These are phyloP conservation scores for Evernia prunastri DNA, from an alignment of 495 filamentous ascomycete species.

Conservation along the genomic window DNA sequence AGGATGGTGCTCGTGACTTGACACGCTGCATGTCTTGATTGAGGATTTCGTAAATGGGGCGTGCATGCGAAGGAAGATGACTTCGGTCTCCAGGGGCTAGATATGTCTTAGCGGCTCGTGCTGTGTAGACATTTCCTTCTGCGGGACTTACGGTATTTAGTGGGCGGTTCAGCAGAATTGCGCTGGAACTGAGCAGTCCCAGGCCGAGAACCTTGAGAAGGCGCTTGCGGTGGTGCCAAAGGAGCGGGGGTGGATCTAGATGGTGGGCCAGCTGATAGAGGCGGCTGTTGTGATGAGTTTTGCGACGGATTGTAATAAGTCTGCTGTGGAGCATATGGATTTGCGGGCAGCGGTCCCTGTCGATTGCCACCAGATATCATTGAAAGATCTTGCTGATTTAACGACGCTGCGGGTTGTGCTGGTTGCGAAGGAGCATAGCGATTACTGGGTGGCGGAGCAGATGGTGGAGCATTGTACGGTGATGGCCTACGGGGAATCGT, in stretches of 20 bases:
- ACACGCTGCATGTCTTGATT: conserved; percentile 81
- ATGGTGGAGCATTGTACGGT: conserved; percentile 80
- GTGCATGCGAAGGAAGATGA: conserved; percentile 72
- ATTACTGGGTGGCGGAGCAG: conserved; percentile 65
- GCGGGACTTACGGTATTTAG: conserved; percentile 60
- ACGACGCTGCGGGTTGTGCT: conserved; percentile 43
- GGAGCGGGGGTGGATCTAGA: conserved; percentile 29
- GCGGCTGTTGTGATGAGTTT: conserved; percentile 34
- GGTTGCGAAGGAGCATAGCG: conserved; percentile 81
- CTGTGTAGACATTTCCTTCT: background rate
- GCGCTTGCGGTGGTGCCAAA: conserved; percentile 32
- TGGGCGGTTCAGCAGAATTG: conserved; percentile 40
- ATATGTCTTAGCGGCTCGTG: conserved; percentile 19
- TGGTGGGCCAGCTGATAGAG: conserved; percentile 25
- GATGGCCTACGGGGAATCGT: conserved; percentile 70
- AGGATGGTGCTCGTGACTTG: conserved; percentile 68
- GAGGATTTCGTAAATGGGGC: conserved; percentile 74
- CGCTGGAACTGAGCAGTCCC: conserved; percentile 46
- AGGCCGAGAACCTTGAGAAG: conserved; percentile 42
- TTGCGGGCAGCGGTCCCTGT: conserved; percentile 45
- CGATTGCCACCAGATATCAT: conserved; percentile 23
- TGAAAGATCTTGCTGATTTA: conserved; percentile 36
- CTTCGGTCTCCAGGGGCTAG: conserved; percentile 76
- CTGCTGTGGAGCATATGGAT: conserved; percentile 55
- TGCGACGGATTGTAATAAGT: conserved; percentile 31